These are phyloP conservation scores for Casuarina equisetifolia DNA, from an alignment of 306 rosid genomes.

Conservation along the genomic window DNA sequence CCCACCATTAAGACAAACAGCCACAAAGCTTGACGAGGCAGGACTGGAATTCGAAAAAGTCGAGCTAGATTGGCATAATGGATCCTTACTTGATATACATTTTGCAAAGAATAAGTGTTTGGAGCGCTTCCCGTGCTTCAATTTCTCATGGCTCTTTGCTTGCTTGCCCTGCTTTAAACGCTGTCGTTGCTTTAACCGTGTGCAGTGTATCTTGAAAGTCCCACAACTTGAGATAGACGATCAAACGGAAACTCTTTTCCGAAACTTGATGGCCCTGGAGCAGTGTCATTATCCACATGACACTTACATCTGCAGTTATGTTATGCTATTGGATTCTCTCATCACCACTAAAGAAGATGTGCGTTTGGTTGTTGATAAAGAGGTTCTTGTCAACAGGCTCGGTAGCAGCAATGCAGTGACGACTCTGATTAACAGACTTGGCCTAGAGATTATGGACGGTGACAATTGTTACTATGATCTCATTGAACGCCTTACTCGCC, in stretches of 20 bases:
- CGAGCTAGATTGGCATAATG: background rate
- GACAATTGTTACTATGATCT: background rate
- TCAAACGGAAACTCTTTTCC: slow-evolving; percentile 13
- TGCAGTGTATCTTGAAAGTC: background rate
- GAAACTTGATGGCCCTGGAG: slow-evolving; percentile 38
- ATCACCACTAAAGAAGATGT: slow-evolving; percentile 28
- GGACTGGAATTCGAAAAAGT: background rate
- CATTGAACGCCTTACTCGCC: background rate
- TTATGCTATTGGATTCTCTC: slow-evolving; percentile 21
- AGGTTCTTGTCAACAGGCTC: slow-evolving; percentile 4
- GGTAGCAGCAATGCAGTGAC: slow-evolving; percentile 30
- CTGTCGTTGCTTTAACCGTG: background rate
- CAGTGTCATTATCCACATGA: slow-evolving; percentile 21
- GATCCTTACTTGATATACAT: background rate
- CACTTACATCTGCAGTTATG: slow-evolving; percentile 26
- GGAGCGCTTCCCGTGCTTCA: background rate
- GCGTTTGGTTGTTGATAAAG: slow-evolving; percentile 17
- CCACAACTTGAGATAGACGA: background rate
- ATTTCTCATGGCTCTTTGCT: background rate
- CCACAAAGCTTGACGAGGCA: slow-evolving; percentile 4
- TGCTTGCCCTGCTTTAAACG: background rate
- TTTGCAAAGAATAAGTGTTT: background rate
- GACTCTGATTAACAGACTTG: slow-evolving; percentile 4
- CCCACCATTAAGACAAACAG: background rate
- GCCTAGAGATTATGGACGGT: background rate